Evolutionary conservation across 768 basidiomycete genomes (phyloP).

Genomic region (Tephrocybe sp.): DNA sequence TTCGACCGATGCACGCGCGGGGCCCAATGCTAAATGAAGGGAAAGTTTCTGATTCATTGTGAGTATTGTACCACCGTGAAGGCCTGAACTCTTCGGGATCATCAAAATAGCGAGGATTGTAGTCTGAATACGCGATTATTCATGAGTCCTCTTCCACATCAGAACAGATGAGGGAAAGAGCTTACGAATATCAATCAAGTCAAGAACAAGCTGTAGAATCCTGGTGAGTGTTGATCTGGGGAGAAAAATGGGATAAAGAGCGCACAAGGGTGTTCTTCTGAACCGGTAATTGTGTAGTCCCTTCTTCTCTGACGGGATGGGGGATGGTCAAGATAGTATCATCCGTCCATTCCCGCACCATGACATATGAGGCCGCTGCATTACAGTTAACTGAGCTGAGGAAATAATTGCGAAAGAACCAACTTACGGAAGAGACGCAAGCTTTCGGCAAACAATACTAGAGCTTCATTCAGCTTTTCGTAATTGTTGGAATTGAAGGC

Average conservation of each 20-base stretch:
- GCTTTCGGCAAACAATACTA: conserved; percentile 38
- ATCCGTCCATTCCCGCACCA: neutral
- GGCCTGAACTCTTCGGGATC: conserved; percentile 44
- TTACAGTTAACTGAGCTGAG: neutral
- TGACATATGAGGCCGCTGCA: neutral
- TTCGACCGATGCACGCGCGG: conserved; percentile 50
- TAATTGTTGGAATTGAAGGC: conserved; percentile 31
- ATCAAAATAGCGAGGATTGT: conserved; percentile 46
- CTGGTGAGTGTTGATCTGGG: too few species aligned
- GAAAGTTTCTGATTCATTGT: conserved; percentile 38
- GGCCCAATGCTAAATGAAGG: conserved; percentile 47
- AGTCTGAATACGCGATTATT: conserved; percentile 21
- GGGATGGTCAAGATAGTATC: neutral
- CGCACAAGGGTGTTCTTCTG: neutral
- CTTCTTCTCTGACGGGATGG: neutral
- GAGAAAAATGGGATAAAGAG: neutral
- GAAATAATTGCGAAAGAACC: neutral
- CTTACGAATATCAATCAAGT: neutral
- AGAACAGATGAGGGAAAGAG: neutral
- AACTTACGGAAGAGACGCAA: conserved; percentile 37
- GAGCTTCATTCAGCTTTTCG: conserved; percentile 35
- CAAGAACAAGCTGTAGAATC: neutral
- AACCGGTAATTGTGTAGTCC: neutral
- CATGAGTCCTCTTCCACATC: neutral
- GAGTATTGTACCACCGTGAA: conserved; percentile 43